These are phyloP conservation scores for Russula ochroleuca DNA, from an alignment of 768 basidiomycete species.

Conservation along the genomic window DNA sequence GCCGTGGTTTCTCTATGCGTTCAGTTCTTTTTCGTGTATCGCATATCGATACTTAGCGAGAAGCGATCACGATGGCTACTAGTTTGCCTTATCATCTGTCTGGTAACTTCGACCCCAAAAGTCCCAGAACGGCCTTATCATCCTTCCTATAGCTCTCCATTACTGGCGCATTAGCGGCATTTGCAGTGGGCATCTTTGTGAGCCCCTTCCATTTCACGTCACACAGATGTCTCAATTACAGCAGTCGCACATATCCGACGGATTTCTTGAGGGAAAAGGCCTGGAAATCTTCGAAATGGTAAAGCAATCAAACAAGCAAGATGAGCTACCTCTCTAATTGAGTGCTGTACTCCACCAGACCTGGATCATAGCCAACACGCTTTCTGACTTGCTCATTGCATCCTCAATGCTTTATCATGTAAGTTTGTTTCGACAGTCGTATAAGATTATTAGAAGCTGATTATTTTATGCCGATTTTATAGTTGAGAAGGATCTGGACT, in stretches of 20 bases:
- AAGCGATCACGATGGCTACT: neutral
- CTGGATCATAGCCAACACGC: constrained; percentile 1
- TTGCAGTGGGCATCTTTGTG: constrained; percentile 4
- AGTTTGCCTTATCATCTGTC: neutral
- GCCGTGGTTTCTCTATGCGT: constrained; percentile 30
- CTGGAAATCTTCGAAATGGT: constrained; percentile 1
- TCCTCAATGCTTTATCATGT: constrained; percentile 8
- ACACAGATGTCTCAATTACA: neutral
- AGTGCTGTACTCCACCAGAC: constrained; percentile 1
- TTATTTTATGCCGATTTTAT: neutral
- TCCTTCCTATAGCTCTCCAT: neutral
- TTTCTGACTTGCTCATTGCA: constrained; percentile 10
- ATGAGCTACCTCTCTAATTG: too few species aligned
- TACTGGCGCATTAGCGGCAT: neutral
- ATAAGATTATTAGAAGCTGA: neutral
- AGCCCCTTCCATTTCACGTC: neutral
- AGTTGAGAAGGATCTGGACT: neutral
- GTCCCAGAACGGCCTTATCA: neutral
- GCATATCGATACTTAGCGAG: constrained; percentile 28
- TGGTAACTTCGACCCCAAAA: neutral
- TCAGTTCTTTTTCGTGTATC: constrained; percentile 35
- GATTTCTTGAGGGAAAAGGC: neutral
- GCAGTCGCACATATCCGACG: neutral
- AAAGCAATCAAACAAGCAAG: neutral
- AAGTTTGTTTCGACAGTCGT: neutral